Evolutionary conservation across 768 basidiomycete species (phyloP).

Genomic region (Naganishia friedmannii): DNA sequence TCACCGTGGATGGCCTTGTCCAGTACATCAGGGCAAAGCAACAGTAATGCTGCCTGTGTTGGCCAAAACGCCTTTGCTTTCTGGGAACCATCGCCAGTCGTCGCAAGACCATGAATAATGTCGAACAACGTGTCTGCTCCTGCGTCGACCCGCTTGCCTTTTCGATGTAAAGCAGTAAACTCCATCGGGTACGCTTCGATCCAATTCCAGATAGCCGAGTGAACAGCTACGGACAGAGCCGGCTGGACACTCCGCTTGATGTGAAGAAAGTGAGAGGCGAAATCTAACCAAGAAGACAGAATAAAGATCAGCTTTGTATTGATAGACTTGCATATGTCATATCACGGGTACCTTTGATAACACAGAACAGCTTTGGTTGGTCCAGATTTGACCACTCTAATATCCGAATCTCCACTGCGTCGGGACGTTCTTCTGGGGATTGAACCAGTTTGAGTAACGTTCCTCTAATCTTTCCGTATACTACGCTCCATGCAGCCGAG

Average conservation of each 20-base stretch:
- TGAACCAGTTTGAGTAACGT: constrained; percentile 67
- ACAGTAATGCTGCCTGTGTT: constrained; percentile 68
- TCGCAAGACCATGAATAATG: constrained; percentile 58
- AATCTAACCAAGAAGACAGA: constrained; percentile 56
- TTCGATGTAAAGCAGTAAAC: constrained; percentile 68
- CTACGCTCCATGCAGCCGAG: constrained; percentile 78
- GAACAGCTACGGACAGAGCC: constrained; percentile 68
- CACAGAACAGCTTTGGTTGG: constrained; percentile 63
- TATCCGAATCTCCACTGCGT: constrained; percentile 71
- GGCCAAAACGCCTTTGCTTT: constrained; percentile 67
- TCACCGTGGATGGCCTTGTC: constrained; percentile 54
- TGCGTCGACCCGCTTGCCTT: constrained; percentile 66
- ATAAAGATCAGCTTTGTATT: constrained; percentile 19
- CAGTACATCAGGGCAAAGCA: constrained; percentile 72
- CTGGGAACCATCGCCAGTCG: constrained; percentile 45
- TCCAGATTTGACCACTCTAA: constrained; percentile 76
- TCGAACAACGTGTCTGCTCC: constrained; percentile 85
- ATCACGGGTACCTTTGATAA: constrained; percentile 64
- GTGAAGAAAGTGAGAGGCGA: constrained; percentile 76
- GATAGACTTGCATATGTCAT: not conserved
- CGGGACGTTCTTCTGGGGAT: constrained; percentile 59
- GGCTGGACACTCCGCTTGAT: constrained; percentile 72
- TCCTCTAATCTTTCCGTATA: constrained; percentile 66
- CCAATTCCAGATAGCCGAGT: constrained; percentile 86
- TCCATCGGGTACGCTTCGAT: constrained; percentile 73